A percentile compares a stretch with the other conserved stretches of the same genome.
Evolutionary conservation across 164 flowering plant species (phyloP).

Genomic region (Protea cynaroides): DNA sequence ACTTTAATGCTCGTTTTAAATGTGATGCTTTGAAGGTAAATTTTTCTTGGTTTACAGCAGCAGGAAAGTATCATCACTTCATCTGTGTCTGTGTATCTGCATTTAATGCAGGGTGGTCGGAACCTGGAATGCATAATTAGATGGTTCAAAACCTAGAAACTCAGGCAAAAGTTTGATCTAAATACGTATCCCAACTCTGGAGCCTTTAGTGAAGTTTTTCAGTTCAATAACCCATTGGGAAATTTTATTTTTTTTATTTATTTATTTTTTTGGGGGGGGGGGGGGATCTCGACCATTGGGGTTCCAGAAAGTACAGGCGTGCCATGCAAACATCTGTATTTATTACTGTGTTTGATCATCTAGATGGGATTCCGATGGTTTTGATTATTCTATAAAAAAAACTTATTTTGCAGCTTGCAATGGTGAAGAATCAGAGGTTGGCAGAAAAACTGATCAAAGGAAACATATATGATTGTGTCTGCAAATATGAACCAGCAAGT

Average conservation of each 20-base stretch:
- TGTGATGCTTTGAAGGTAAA: slow-evolving; percentile 90
- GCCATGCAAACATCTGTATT: background rate
- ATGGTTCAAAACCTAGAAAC: too few relatives aligned
- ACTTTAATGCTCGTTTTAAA: slow-evolving; percentile 84
- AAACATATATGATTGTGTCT: slow-evolving; percentile 86
- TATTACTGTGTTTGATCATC: too few relatives aligned
- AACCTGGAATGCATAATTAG: background rate
- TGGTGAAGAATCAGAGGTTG: slow-evolving; percentile 99
- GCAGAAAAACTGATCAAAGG: slow-evolving; percentile 90
- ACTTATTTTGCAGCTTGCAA: slow-evolving; percentile 66
- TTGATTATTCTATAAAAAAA: background rate
- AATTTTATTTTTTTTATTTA: too few relatives aligned
- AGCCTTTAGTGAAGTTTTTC: too few relatives aligned
- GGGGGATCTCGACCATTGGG: background rate
- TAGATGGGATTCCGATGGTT: background rate
- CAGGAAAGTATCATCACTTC: background rate
- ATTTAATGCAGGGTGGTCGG: background rate
- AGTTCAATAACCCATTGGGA: too few relatives aligned
- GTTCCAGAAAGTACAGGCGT: background rate
- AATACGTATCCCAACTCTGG: too few relatives aligned
- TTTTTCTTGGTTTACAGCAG: background rate
- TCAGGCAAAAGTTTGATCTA: too few relatives aligned
- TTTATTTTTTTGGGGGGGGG: too few relatives aligned
- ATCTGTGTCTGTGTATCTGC: too few relatives aligned
- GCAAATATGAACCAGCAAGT: slow-evolving; percentile 71